Percentiles rank a stretch among this genome's conserved stretches.
These are phyloP conservation scores for Neonothopanus nambi DNA, from an alignment of 1,284 basidiomycete species.

Conservation along the genomic window DNA sequence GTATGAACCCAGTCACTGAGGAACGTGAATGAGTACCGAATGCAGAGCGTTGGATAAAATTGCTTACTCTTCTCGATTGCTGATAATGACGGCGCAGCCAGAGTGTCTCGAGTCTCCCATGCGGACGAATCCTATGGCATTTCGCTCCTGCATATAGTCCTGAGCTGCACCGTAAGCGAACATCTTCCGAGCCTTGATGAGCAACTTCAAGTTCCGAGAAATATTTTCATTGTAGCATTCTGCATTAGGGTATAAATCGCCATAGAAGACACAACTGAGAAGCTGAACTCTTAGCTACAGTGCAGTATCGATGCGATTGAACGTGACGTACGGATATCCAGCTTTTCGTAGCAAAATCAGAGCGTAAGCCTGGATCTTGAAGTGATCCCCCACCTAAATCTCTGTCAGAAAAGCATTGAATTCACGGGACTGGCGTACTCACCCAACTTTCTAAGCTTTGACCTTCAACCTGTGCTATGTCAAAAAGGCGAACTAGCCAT, in stretches of 20 bases:
- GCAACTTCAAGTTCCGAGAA: constrained; percentile 46
- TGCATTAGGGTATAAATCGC: constrained; percentile 78
- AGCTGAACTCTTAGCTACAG: not conserved
- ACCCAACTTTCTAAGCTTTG: constrained; percentile 81
- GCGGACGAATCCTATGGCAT: constrained; percentile 77
- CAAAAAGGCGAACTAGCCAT: not conserved
- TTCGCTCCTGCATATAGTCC: constrained; percentile 58
- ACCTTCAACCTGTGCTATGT: constrained; percentile 68
- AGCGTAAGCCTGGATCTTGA: constrained; percentile 84
- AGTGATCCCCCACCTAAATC: constrained; percentile 58
- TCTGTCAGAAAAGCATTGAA: not conserved
- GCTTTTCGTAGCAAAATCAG: constrained; percentile 80
- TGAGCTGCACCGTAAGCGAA: constrained; percentile 63
- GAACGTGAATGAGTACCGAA: not conserved
- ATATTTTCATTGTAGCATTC: constrained; percentile 63
- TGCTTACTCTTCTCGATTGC: constrained; percentile 51
- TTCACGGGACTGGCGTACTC: constrained; percentile 24
- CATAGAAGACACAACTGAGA: constrained; percentile 86
- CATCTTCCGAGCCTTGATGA: constrained; percentile 60
- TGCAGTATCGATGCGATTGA: not conserved
- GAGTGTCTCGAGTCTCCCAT: constrained; percentile 48
- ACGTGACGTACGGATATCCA: constrained; percentile 80
- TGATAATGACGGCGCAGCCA: constrained; percentile 71
- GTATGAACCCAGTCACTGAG: constrained; percentile 36
- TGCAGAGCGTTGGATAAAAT: not conserved